These are phyloP conservation scores for Periglandula ipomoeae DNA, from an alignment of 2,329 filamentous ascomycete species.

Conservation along the genomic window DNA sequence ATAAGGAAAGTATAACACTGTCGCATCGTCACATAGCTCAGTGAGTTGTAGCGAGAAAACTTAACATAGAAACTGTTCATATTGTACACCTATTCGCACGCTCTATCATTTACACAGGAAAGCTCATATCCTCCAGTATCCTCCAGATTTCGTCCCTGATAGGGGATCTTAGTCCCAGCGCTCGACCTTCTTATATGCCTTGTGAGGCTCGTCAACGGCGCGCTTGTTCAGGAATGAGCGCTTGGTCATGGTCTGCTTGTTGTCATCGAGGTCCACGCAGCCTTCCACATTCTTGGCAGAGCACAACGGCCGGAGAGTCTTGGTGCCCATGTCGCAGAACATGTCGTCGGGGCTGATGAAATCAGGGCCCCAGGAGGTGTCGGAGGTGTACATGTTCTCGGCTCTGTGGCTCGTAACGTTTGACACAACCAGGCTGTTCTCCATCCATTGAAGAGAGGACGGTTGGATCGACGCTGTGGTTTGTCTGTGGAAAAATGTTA, in stretches of 20 bases:
- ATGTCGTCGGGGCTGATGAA: slow-evolving; percentile 6
- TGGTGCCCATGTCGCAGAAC: slow-evolving; percentile 8
- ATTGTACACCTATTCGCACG: too few species aligned
- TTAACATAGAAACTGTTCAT: too few species aligned
- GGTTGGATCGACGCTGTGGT: background rate
- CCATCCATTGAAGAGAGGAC: slow-evolving; percentile 3
- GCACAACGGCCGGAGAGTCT: slow-evolving; percentile 7
- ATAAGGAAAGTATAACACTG: too few species aligned
- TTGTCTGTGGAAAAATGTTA: too few species aligned
- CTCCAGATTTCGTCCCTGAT: too few species aligned
- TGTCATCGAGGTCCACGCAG: slow-evolving; percentile 4
- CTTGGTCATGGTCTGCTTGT: background rate
- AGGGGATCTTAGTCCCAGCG: background rate
- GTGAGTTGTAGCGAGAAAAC: too few species aligned
- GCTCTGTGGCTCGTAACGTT: slow-evolving; percentile 6
- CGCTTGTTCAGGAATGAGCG: background rate
- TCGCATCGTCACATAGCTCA: too few species aligned
- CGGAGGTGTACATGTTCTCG: slow-evolving; percentile 6
- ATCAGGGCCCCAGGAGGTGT: slow-evolving; percentile 6
- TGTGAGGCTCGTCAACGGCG: background rate
- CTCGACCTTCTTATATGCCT: background rate
- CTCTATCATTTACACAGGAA: too few species aligned
- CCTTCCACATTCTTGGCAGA: slow-evolving; percentile 3
- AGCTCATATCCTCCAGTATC: too few species aligned
- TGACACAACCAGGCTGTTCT: slow-evolving; percentile 4